Evolutionary conservation across 2,329 filamentous ascomycete genomes (phyloP).

Genomic region (Penicillium sp.): DNA sequence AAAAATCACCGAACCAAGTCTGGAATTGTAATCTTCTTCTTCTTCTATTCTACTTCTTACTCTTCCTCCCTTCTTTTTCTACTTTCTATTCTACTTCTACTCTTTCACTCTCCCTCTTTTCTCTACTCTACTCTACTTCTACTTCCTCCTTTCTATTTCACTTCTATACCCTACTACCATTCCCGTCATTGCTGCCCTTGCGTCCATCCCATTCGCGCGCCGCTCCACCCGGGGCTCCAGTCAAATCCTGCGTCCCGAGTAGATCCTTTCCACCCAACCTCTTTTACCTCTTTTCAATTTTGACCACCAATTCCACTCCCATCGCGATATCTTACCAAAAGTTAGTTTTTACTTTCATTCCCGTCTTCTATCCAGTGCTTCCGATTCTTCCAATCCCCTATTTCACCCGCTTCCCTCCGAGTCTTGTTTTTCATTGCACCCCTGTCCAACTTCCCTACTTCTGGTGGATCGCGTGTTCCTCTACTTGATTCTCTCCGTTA

Average conservation of each 20-base stretch:
- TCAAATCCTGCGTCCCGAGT: slow-evolving; percentile 18
- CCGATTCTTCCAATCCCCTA: not conserved
- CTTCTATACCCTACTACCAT: not conserved
- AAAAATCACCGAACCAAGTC: slow-evolving; percentile 6
- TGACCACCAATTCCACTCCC: not conserved
- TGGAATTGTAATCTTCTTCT: not conserved
- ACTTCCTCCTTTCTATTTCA: not conserved
- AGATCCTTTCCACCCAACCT: slow-evolving; percentile 5
- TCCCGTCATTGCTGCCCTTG: slow-evolving; percentile 1
- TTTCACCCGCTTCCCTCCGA: not conserved
- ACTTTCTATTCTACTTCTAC: not conserved
- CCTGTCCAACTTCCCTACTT: not conserved
- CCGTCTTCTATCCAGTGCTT: not conserved
- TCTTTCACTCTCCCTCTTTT: too few relatives aligned
- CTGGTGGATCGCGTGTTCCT: not conserved
- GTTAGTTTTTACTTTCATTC: not conserved
- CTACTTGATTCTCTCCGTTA: not conserved
- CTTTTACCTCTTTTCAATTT: not conserved
- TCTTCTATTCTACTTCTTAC: not conserved
- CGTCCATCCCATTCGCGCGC: slow-evolving; percentile 3
- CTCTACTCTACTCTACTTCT: not conserved
- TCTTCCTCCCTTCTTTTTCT: slow-evolving; percentile 5
- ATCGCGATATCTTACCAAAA: not conserved
- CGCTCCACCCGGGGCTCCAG: slow-evolving; percentile 4
- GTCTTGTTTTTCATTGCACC: not conserved